Base-by-base conservation (phyloP, 2,329 filamentous ascomycete genomes). In the Hymenoscyphus salicellus region DNA sequence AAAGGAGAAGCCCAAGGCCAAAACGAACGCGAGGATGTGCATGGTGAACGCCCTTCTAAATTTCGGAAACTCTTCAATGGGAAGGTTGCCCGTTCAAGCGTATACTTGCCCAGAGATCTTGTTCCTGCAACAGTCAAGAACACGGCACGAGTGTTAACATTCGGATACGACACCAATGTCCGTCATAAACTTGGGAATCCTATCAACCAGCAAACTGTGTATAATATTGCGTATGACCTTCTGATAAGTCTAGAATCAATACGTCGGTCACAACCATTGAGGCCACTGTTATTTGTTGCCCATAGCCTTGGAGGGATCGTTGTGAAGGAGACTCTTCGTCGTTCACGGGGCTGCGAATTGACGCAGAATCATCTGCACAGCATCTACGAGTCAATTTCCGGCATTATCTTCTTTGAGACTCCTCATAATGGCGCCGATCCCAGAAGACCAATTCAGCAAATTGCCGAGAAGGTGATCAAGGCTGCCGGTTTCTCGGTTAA, bases 271-370 rank as follows among this genome's bases (percentile, higher is more conserved):
- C 23, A 63, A 17, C 20, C 55, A 60, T 63, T 36, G 17, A 56
- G 67, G 7, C 61, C 60, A 3, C 10, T 65, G 89, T 92, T 71
- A 86, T 92, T 67, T 17, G 83, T 92, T 55, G 88, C 84, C 61
- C 89, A 92, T 75, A 90, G 88, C 57, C 79, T 92, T 1, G 89
- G 89, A 5, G 89, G 89, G 6, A 84, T 92, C 62, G 78, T 92
- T 2, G 82, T 89, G 55, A 92, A 92, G 75, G 81, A 87, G 55
- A 64, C 66, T 26, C 61, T 63, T 20, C 61, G 61, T 16, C 28
- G 58, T 11, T 63, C 64, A 14, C 55, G 38, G 14, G 32, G 28
- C 36, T 64, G 49, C 49, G 28, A 61, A 5, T 16, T 7, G 16
- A 8, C 17, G 5, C 52, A 63, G 16, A 26, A 23, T 8, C 55